A percentile compares a stretch with the other conserved stretches of the same genome.
phyloP scores from a whole-genome alignment of 2,329 filamentous ascomycete species.

The Penicillium crustosum region DNA sequence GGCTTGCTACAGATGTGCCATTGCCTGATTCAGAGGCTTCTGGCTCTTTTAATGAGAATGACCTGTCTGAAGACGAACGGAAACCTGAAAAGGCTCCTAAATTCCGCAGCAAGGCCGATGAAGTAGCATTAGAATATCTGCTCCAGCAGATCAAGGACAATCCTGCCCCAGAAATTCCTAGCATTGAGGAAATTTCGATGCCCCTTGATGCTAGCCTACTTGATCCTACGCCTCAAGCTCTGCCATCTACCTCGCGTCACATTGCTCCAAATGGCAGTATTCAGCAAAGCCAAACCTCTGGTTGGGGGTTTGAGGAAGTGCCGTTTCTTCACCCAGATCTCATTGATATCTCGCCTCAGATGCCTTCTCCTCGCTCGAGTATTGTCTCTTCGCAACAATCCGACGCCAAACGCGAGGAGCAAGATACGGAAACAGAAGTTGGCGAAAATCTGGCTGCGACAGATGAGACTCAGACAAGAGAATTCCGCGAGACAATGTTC shows the following conservation, averaged over 20 bases:
- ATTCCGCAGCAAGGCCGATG: neutral
- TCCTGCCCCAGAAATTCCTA: neutral
- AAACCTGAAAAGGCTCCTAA: neutral
- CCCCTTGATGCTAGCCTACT: neutral
- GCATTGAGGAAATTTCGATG: neutral
- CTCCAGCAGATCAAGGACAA: neutral
- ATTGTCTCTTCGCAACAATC: neutral
- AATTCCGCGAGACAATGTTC: constrained; percentile 2
- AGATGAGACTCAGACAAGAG: neutral
- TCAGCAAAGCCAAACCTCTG: neutral
- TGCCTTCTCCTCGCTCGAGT: neutral
- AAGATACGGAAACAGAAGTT: neutral
- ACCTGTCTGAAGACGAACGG: neutral
- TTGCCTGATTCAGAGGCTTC: neutral
- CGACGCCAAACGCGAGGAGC: neutral
- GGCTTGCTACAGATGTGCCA: neutral
- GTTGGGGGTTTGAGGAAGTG: neutral
- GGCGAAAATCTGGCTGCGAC: neutral
- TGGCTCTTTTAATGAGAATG: neutral
- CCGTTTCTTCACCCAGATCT: constrained; percentile 1
- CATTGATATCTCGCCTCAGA: constrained; percentile 2
- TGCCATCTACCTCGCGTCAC: neutral
- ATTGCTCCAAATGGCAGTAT: neutral
- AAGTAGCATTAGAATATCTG: neutral
- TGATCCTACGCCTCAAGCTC: neutral